These are phyloP conservation scores for Thalassiosira hispida DNA, from an alignment of 352 stramenopile genomes.

Conservation along the genomic window DNA sequence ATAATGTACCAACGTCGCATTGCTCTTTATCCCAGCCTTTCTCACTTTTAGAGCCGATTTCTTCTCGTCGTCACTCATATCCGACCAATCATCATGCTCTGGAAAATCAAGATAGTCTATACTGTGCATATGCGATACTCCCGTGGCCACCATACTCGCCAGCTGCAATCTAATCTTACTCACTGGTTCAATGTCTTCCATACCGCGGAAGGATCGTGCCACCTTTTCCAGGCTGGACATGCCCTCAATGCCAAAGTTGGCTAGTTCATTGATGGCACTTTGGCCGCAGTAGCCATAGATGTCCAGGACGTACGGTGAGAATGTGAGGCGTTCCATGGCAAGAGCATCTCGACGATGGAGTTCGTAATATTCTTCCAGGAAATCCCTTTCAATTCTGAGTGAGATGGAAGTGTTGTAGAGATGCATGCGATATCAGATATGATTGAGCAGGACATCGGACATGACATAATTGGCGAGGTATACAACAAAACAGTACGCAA, in stretches of 20 bases:
- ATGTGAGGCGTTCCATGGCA: constrained; percentile 81
- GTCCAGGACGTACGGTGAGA: constrained; percentile 73
- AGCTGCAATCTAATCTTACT: constrained; percentile 75
- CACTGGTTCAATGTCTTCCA: constrained; percentile 50
- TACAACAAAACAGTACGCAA: too few species aligned
- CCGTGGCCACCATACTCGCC: constrained; percentile 62
- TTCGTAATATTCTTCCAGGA: constrained; percentile 80
- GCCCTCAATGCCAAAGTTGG: constrained; percentile 61
- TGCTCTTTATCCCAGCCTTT: constrained; percentile 12
- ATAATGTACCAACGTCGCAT: constrained; percentile 79
- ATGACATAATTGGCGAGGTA: too few species aligned
- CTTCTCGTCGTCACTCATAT: constrained; percentile 16
- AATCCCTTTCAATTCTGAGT: constrained; percentile 71
- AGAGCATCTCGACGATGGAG: constrained; percentile 79
- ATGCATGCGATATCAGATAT: neutral
- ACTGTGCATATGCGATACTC: constrained; percentile 76
- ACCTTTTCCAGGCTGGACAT: constrained; percentile 73
- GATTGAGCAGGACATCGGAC: too few species aligned
- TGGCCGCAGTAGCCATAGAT: constrained; percentile 85
- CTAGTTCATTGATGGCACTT: constrained; percentile 80
- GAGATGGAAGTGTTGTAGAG: neutral
- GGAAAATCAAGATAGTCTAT: constrained; percentile 58
- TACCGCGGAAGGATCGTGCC: constrained; percentile 56
- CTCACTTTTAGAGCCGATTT: constrained; percentile 9
- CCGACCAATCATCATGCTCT: constrained; percentile 1